Conservation (phyloP, 2,329 filamentous ascomycete species). For the Elsinoe fawcettii region DNA sequence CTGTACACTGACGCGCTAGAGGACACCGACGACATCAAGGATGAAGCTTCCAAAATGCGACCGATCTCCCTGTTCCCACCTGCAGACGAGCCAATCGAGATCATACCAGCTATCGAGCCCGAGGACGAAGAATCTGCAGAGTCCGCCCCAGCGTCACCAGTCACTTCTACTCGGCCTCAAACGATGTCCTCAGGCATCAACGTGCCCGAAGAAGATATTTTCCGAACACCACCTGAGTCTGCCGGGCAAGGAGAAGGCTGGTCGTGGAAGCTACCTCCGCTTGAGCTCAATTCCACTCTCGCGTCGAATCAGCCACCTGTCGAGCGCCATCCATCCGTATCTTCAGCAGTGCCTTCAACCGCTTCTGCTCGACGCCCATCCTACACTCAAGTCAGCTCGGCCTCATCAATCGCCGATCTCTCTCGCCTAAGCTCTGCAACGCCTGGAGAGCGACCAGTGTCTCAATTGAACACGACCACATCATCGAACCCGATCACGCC, state of each 20-base stretch:
- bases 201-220: slow-evolving; percentile 30
- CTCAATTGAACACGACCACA: slow-evolving; percentile 2
- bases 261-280: slow-evolving; percentile 28
- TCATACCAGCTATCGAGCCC: not conserved
- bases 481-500: slow-evolving; percentile 15
- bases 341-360: slow-evolving; percentile 20
- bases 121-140: not conserved
- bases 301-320: slow-evolving; percentile 30
- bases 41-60: slow-evolving; percentile 13
- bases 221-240: slow-evolving; percentile 40
- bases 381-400: slow-evolving; percentile 6
- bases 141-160: not conserved
- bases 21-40: slow-evolving; percentile 41
- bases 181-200: slow-evolving; percentile 4
- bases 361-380: slow-evolving; percentile 18
- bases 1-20: slow-evolving; percentile 78
- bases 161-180: not conserved
- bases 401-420: slow-evolving; percentile 5
- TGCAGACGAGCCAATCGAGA: slow-evolving; percentile 10
- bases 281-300: slow-evolving; percentile 26
- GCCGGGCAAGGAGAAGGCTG: slow-evolving; percentile 19
- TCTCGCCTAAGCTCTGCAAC: slow-evolving; percentile 1
- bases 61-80: slow-evolving; percentile 17
- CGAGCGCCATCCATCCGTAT: slow-evolving; percentile 17
- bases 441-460: slow-evolving; percentile 5